These are phyloP conservation scores for Pestalotiopsis sp. DNA, from an alignment of 2,329 filamentous ascomycete genomes.

Conservation along the genomic window DNA sequence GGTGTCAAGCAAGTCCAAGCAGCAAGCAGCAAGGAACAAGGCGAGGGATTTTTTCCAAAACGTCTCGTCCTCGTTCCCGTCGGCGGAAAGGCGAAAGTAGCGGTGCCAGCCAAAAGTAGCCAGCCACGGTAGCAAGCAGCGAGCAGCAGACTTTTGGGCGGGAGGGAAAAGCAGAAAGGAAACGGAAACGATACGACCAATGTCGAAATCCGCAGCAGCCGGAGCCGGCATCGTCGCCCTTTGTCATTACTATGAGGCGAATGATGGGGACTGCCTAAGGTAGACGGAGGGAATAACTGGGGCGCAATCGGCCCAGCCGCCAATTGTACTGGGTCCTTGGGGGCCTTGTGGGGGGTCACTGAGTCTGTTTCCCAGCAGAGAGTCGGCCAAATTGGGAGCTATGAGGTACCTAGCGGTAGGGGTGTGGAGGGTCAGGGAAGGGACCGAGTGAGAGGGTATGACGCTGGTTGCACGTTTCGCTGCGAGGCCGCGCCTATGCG, in stretches of 20 bases:
- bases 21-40: no score
- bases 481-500: neutral
- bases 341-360: neutral
- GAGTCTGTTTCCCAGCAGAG: no score
- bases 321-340: neutral
- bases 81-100: no score
- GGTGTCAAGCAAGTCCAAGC: no score
- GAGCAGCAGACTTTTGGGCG: neutral
- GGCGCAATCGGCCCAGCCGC: conserved; percentile 1
- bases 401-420: neutral
- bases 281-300: conserved; percentile 2
- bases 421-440: neutral
- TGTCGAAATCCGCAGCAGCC: conserved; percentile 1
- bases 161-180: neutral
- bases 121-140: neutral
- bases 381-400: neutral
- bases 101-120: no score
- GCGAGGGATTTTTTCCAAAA: no score
- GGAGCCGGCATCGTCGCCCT: conserved; percentile 9
- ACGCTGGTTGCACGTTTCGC: conserved; percentile 7
- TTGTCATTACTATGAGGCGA: conserved; percentile 4
- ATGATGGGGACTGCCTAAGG: neutral
- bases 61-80: no score
- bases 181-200: neutral
- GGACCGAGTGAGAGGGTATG: neutral